Conservation (phyloP, 257 asterid genomes). For the Primulina eburnea region DNA sequence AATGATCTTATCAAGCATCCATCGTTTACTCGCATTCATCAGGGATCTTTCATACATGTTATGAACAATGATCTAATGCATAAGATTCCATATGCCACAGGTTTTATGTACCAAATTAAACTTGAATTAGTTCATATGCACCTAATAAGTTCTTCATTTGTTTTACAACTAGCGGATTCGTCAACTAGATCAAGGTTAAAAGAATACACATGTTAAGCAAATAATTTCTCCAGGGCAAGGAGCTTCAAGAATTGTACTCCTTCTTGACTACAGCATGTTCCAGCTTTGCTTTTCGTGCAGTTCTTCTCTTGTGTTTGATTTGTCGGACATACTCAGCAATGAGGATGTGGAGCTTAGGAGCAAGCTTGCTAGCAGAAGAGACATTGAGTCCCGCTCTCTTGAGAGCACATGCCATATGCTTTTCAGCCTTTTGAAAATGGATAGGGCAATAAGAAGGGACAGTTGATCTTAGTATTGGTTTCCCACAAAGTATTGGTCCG, state of each 20-base stretch:
- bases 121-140: constrained; percentile 16
- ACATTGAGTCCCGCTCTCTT: constrained; percentile 73
- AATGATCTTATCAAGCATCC: background rate
- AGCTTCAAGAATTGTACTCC: constrained; percentile 50
- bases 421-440: constrained; percentile 82
- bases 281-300: constrained; percentile 40
- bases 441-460: constrained; percentile 75
- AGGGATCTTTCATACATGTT: background rate
- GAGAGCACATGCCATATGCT: constrained; percentile 71
- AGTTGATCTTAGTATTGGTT: constrained; percentile 77
- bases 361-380: constrained; percentile 66
- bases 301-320: constrained; percentile 76
- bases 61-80: constrained; percentile 12
- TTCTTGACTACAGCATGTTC: constrained; percentile 43
- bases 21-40: background rate
- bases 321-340: constrained; percentile 60
- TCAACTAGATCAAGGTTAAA: constrained; percentile 29
- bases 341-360: constrained; percentile 78
- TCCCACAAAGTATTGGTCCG: constrained; percentile 82
- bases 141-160: constrained; percentile 16
- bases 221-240: background rate
- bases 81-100: constrained; percentile 22
- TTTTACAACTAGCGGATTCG: constrained; percentile 21
- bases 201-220: constrained; percentile 22
- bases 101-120: constrained; percentile 12